Conservation (phyloP, 805 yeast genomes). For the Wickerhamomyces strasburgensis region DNA sequence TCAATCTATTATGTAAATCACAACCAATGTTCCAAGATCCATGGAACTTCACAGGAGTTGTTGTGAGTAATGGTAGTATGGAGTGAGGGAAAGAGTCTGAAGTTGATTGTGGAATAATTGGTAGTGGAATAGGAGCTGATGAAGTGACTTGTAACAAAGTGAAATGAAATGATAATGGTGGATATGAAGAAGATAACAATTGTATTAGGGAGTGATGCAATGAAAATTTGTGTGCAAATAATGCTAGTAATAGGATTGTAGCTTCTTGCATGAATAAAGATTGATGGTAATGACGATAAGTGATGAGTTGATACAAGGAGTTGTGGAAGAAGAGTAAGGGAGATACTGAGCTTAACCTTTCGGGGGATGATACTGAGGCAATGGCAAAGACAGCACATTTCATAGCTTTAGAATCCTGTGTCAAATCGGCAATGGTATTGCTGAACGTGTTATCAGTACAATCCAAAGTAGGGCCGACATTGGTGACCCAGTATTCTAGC, state of each 20-base stretch:
- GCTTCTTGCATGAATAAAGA: conserved; percentile 1
- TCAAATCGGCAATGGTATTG: conserved; percentile 4
- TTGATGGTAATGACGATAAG: background rate
- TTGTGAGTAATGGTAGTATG: conserved; percentile 9
- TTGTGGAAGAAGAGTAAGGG: conserved; percentile 3
- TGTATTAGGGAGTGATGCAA: conserved; percentile 5
- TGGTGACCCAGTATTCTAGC: conserved; percentile 3
- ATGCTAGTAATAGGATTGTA: conserved; percentile 6
- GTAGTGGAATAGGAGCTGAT: conserved; percentile 4
- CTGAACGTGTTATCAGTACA: conserved; percentile 1
- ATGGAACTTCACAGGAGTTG: background rate
- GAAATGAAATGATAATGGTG: conserved; percentile 6
- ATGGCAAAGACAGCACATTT: conserved; percentile 4
- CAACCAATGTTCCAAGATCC: background rate
- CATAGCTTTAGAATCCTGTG: conserved; percentile 2
- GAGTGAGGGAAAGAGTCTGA: conserved; percentile 1
- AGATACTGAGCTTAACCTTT: background rate
- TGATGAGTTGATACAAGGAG: conserved; percentile 2
- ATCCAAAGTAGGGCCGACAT: conserved; percentile 8
- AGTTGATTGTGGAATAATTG: conserved; percentile 1
- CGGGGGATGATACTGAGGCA: conserved; percentile 1
- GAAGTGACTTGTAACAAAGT: conserved; percentile 7
- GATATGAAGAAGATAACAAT: conserved; percentile 1
- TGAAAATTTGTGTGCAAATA: conserved; percentile 7
- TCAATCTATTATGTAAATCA: background rate